Evolutionary conservation across 2,329 filamentous ascomycete genomes (phyloP).

Genomic region (Aspergillus vadensis): DNA sequence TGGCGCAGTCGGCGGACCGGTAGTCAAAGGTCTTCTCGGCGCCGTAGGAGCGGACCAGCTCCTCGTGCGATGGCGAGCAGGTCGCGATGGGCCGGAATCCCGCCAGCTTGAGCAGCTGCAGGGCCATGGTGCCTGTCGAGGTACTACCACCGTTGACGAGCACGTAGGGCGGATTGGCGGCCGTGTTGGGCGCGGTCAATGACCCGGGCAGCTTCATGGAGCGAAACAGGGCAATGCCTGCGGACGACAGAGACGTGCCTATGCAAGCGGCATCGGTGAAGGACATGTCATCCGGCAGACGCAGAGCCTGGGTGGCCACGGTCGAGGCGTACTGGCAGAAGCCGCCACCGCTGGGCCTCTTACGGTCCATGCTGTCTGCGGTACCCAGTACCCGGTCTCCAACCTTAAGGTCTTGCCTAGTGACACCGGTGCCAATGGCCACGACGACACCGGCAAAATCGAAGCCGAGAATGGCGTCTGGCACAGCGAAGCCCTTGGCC

Average conservation of each 20-base stretch:
- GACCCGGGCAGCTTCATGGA: background rate
- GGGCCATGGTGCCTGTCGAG: background rate
- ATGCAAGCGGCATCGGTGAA: background rate
- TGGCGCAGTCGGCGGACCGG: background rate
- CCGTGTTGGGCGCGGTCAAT: background rate
- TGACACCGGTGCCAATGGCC: background rate
- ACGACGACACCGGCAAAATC: background rate
- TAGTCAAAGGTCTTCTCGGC: conserved; percentile 13
- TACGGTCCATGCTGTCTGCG: background rate
- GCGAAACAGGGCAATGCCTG: background rate
- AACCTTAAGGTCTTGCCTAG: background rate
- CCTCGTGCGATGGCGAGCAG: background rate
- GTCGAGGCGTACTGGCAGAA: background rate
- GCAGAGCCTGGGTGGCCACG: background rate
- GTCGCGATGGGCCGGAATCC: background rate
- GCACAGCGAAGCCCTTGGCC: background rate
- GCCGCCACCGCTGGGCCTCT: background rate
- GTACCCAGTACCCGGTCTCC: background rate
- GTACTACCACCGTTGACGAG: background rate
- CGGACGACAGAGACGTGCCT: background rate
- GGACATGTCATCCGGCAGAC: background rate
- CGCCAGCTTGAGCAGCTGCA: background rate
- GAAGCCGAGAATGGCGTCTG: background rate
- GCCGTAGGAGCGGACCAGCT: background rate
- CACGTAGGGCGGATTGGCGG: background rate